These are phyloP conservation scores for Paxillus involutus DNA, from an alignment of 768 basidiomycete genomes.

Conservation along the genomic window DNA sequence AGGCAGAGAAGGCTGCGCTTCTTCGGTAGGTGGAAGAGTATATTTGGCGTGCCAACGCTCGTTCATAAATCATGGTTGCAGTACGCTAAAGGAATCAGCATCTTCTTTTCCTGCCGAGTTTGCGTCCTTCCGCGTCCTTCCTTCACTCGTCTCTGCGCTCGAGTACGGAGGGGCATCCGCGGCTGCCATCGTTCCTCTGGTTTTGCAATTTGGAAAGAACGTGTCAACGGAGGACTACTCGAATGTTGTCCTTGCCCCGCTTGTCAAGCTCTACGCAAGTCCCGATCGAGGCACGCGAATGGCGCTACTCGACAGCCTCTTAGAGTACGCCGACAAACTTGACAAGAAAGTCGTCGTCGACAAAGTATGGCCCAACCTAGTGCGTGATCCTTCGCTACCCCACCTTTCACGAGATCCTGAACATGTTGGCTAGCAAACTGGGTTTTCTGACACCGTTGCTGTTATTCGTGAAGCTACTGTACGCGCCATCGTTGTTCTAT, in stretches of 20 bases:
- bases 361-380: conserved; percentile 91
- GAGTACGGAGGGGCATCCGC: conserved; percentile 80
- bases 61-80: conserved; percentile 25
- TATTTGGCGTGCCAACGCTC: background rate
- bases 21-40: conserved; percentile 50
- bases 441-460: conserved; percentile 92
- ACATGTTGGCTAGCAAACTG: conserved; percentile 69
- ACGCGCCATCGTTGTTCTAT: conserved; percentile 79
- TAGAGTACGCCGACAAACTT: conserved; percentile 82
- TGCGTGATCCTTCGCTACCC: conserved; percentile 29
- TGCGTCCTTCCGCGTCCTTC: conserved; percentile 80
- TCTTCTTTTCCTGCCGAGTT: conserved; percentile 86
- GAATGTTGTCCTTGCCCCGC: conserved; percentile 66
- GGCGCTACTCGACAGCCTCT: conserved; percentile 85
- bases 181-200: conserved; percentile 76
- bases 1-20: conserved; percentile 73
- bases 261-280: conserved; percentile 82
- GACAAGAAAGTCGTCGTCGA: conserved; percentile 84
- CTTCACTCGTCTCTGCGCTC: conserved; percentile 75
- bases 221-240: conserved; percentile 71
- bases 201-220: conserved; percentile 76
- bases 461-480: conserved; percentile 94
- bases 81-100: conserved; percentile 76
- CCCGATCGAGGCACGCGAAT: conserved; percentile 93
- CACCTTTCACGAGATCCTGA: background rate